Percentiles rank a stretch among this genome's conserved stretches.
These are phyloP conservation scores for Salinomyces thailandicus DNA, from an alignment of 2,329 filamentous ascomycete genomes.

Conservation along the genomic window DNA sequence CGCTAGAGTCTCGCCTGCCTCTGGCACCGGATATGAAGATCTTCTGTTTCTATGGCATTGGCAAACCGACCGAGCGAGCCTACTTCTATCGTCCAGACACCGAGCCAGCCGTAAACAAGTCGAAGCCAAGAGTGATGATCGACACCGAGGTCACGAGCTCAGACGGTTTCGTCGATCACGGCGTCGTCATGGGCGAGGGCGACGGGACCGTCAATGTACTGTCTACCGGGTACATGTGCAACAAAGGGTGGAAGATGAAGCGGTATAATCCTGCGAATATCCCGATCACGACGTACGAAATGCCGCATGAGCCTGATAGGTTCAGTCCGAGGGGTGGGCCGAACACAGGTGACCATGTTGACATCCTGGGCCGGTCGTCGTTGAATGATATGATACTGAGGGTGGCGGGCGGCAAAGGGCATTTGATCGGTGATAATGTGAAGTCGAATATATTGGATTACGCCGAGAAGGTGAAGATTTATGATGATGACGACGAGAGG, in stretches of 20 bases:
- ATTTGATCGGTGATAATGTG: slow-evolving; percentile 65
- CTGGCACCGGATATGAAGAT: slow-evolving; percentile 84
- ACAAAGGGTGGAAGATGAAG: slow-evolving; percentile 85
- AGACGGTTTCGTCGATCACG: slow-evolving; percentile 58
- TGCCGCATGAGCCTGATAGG: slow-evolving; percentile 89
- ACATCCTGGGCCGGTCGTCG: slow-evolving; percentile 80
- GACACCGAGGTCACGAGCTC: slow-evolving; percentile 60
- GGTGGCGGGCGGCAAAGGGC: slow-evolving; percentile 75
- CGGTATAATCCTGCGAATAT: slow-evolving; percentile 82
- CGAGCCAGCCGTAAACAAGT: slow-evolving; percentile 44
- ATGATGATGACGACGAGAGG: slow-evolving; percentile 42
- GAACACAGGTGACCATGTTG: slow-evolving; percentile 79
- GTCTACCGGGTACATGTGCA: slow-evolving; percentile 92
- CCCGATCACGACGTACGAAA: slow-evolving; percentile 79
- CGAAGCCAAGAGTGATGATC: slow-evolving; percentile 53
- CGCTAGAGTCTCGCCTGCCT: slow-evolving; percentile 77
- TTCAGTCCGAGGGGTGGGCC: slow-evolving; percentile 71
- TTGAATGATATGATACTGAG: slow-evolving; percentile 84
- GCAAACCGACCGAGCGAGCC: slow-evolving; percentile 82
- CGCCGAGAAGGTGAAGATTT: slow-evolving; percentile 71
- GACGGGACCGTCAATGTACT: slow-evolving; percentile 94
- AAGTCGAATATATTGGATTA: slow-evolving; percentile 76
- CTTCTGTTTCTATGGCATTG: slow-evolving; percentile 93
- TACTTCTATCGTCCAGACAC: slow-evolving; percentile 79
- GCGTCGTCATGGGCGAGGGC: slow-evolving; percentile 90